phyloP scores from a whole-genome alignment of 2,329 filamentous ascomycete genomes.

The Colletotrichum musae region DNA sequence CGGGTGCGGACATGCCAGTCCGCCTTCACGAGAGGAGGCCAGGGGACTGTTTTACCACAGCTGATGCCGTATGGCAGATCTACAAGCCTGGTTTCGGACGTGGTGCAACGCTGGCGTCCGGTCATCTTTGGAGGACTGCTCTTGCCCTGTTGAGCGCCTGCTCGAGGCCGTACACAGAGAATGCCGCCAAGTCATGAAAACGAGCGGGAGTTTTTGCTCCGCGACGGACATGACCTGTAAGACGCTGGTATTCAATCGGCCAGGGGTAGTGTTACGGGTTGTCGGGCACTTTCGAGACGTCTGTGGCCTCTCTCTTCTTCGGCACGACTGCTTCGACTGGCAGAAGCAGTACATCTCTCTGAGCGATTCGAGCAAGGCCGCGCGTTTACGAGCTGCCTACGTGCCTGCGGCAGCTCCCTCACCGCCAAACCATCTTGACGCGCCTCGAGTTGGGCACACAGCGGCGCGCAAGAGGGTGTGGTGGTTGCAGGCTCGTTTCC shows the following conservation, averaged over 20 bases:
- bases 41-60: constrained; percentile 19
- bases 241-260: too few relatives aligned
- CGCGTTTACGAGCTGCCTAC: constrained; percentile 9
- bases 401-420: constrained; percentile 2
- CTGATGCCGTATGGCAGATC: constrained; percentile 25
- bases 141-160: constrained; percentile 1
- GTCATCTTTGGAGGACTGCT: not conserved
- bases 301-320: too few relatives aligned
- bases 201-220: constrained; percentile 4
- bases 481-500: constrained; percentile 20
- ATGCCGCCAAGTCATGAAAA: constrained; percentile 10
- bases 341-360: not conserved
- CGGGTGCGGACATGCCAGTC: constrained; percentile 31
- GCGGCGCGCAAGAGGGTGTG: constrained; percentile 31
- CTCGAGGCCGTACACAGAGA: constrained; percentile 10
- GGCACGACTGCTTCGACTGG: constrained; percentile 8
- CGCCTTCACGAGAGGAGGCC: not conserved
- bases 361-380: constrained; percentile 12
- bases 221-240: not conserved
- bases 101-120: constrained; percentile 28
- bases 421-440: constrained; percentile 26
- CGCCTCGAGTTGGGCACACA: constrained; percentile 26
- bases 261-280: too few relatives aligned
- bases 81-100: constrained; percentile 37
- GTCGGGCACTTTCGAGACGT: too few relatives aligned